A percentile compares a stretch with the other conserved stretches of the same genome.
These are phyloP conservation scores for Chaetomiaceae sp. DNA, from an alignment of 2,329 filamentous ascomycete species.

Conservation along the genomic window DNA sequence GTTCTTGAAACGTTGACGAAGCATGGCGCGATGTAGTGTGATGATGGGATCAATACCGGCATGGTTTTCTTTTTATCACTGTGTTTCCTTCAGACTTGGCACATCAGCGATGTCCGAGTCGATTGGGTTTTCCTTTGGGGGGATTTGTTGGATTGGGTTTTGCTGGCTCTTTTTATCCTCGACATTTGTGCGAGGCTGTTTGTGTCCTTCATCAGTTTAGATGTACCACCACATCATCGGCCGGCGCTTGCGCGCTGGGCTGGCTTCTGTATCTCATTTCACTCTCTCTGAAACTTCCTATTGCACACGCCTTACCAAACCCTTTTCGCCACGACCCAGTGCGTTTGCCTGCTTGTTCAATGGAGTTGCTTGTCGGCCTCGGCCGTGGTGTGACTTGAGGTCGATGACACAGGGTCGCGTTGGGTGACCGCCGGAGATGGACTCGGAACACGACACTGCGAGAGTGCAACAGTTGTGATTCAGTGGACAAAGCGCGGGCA, in stretches of 20 bases:
- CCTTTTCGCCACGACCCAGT: too few relatives aligned
- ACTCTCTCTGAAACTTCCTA: not conserved
- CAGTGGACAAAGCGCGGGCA: too few relatives aligned
- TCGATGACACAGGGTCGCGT: not conserved
- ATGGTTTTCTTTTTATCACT: slow-evolving; percentile 4
- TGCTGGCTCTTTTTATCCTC: not conserved
- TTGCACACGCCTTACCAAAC: too few relatives aligned
- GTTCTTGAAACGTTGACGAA: not conserved
- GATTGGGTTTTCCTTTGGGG: not conserved
- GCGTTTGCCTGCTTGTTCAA: too few relatives aligned
- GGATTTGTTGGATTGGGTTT: slow-evolving; percentile 9
- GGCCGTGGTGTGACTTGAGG: not conserved
- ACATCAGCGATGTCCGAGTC: not conserved
- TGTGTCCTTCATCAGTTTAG: not conserved
- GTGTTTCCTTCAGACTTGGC: not conserved
- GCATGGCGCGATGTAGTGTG: slow-evolving; percentile 10
- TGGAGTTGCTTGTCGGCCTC: not conserved
- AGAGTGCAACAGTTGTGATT: too few relatives aligned
- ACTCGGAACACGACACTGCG: too few relatives aligned
- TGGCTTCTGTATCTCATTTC: not conserved
- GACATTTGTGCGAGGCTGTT: not conserved
- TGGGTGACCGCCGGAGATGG: too few relatives aligned
- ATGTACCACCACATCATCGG: not conserved
- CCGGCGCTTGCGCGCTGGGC: not conserved
- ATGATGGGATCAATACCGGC: slow-evolving; percentile 13